phyloP scores from a whole-genome alignment of 768 basidiomycete species.

The Heimioporus sp. region DNA sequence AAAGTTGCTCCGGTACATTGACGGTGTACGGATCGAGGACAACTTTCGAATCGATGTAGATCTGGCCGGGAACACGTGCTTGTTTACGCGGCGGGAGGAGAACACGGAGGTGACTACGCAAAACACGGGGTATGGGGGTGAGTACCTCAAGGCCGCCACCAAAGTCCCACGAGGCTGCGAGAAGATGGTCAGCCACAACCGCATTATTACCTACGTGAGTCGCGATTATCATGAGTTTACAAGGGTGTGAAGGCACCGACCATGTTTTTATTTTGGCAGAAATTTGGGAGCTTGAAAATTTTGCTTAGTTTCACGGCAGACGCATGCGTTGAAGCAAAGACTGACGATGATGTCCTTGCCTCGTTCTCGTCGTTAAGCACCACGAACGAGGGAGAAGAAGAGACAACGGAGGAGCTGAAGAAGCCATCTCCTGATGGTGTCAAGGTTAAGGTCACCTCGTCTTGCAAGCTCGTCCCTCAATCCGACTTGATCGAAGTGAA shows the following conservation, averaged over 20 bases:
- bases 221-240: not conserved
- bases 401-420: not conserved
- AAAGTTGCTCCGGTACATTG: constrained; percentile 57
- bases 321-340: constrained; percentile 27
- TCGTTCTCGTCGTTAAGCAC: constrained; percentile 26
- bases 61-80: constrained; percentile 57
- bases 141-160: constrained; percentile 60
- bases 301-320: constrained; percentile 61
- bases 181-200: constrained; percentile 54
- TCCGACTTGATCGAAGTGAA: constrained; percentile 34
- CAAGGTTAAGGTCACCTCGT: constrained; percentile 22
- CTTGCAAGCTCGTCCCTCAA: constrained; percentile 34
- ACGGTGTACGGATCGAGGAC: constrained; percentile 18
- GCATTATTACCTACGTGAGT: constrained; percentile 63
- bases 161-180: constrained; percentile 47
- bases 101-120: constrained; percentile 11
- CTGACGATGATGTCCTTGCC: constrained; percentile 18
- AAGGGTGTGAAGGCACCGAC: not conserved
- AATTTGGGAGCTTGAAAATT: constrained; percentile 55
- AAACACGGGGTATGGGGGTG: constrained; percentile 50
- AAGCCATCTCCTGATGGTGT: constrained; percentile 3
- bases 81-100: constrained; percentile 61
- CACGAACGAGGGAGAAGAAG: not conserved
- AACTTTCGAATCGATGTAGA: constrained; percentile 72
- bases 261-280: constrained; percentile 40